A percentile compares a stretch with the other conserved stretches of the same genome.
Conservation (phyloP, 345 rosid genomes). For the Reutealis trisperma region DNA sequence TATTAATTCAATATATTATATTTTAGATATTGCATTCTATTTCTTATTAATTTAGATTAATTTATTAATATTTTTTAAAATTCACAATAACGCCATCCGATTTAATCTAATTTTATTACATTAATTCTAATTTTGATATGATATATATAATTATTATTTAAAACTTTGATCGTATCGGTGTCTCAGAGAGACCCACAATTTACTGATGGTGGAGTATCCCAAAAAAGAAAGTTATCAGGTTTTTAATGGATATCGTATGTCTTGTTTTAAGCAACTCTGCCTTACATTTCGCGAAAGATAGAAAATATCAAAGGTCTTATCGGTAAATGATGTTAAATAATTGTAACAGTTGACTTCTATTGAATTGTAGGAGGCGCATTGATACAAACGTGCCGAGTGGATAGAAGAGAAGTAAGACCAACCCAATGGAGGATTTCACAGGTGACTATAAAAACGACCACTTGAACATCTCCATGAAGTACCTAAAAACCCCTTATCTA, state of each 20-base stretch:
- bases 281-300: neutral
- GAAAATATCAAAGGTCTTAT: neutral
- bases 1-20: no score
- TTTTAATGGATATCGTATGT: neutral
- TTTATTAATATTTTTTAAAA: no score
- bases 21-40: no score
- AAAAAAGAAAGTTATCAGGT: neutral
- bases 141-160: no score
- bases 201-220: no score
- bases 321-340: no score
- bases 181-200: neutral
- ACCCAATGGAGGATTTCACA: slow-evolving; percentile 42
- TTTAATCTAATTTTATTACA: no score
- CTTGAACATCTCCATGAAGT: slow-evolving; percentile 28
- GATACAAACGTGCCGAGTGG: slow-evolving; percentile 62
- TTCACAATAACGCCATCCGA: no score
- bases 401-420: slow-evolving; percentile 49
- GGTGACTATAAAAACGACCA: slow-evolving; percentile 44
- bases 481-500: neutral
- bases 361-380: slow-evolving; percentile 58
- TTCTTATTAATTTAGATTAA: no score
- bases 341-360: slow-evolving; percentile 33
- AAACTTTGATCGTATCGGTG: no score
- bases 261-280: neutral
- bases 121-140: no score